Evolutionary conservation across 2,329 filamentous ascomycete species (phyloP).

Genomic region (Botrytis porri): DNA sequence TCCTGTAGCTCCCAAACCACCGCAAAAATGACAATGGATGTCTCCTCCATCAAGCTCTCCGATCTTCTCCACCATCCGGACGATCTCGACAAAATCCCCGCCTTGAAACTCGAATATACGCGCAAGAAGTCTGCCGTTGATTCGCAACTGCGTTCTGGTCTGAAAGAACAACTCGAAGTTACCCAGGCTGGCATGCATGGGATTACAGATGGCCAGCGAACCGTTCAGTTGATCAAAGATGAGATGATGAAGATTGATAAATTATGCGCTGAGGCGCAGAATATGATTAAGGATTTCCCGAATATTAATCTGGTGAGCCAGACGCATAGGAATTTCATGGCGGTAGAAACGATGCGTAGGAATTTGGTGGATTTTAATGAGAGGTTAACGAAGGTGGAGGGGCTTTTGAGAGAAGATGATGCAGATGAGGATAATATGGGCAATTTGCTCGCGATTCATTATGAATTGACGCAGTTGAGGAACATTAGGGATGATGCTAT

Average conservation of each 20-base stretch:
- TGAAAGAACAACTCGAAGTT: constrained; percentile 89
- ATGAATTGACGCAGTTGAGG: constrained; percentile 83
- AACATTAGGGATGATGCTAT: constrained; percentile 96
- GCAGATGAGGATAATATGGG: constrained; percentile 85
- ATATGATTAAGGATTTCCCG: constrained; percentile 94
- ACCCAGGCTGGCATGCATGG: constrained; percentile 91
- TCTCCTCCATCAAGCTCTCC: constrained; percentile 62
- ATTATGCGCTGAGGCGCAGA: constrained; percentile 93
- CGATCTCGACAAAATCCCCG: constrained; percentile 92
- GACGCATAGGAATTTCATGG: constrained; percentile 93
- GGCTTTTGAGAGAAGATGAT: constrained; percentile 79
- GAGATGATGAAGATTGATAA: constrained; percentile 99
- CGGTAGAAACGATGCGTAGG: constrained; percentile 87
- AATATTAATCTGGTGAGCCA: constrained; percentile 90
- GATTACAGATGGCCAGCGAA: constrained; percentile 85
- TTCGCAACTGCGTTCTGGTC: constrained; percentile 79
- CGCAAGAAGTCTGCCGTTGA: constrained; percentile 93
- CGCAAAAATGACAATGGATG: constrained; percentile 37
- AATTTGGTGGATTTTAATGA: constrained; percentile 86
- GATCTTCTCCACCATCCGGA: constrained; percentile 94
- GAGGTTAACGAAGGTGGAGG: constrained; percentile 71
- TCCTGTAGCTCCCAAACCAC: neutral
- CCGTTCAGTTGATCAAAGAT: constrained; percentile 89
- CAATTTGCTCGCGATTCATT: constrained; percentile 85
- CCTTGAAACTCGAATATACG: constrained; percentile 85